Conservation (phyloP, 2,329 filamentous ascomycete species). For the Phaeosphaeriaceae sp. region DNA sequence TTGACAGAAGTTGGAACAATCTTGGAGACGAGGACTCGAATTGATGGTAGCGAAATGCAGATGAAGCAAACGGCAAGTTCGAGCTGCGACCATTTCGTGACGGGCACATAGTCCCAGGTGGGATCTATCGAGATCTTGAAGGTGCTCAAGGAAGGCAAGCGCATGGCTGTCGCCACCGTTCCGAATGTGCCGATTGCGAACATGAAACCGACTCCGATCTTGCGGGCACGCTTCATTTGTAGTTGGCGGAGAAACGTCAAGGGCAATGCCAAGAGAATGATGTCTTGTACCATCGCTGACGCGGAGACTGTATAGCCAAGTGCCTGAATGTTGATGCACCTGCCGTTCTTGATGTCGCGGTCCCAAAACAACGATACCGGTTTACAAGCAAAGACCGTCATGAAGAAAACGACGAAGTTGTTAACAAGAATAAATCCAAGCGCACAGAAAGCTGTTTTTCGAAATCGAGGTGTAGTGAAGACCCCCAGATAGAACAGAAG, state of each 20-base stretch:
- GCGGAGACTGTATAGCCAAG: conserved; percentile 28
- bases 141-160: conserved; percentile 22
- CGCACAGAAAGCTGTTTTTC: conserved; percentile 15
- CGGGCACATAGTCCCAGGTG: conserved; percentile 29
- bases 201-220: conserved; percentile 30
- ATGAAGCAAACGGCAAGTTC: conserved; percentile 21
- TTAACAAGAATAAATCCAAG: conserved; percentile 20
- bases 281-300: conserved; percentile 25
- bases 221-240: conserved; percentile 22
- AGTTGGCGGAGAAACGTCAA: conserved; percentile 21
- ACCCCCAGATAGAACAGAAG: conserved; percentile 34
- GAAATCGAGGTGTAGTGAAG: conserved; percentile 23
- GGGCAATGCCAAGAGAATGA: conserved; percentile 30
- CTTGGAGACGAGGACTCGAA: conserved; percentile 20
- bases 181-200: conserved; percentile 28
- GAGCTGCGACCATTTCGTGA: conserved; percentile 29
- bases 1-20: neutral
- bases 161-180: conserved; percentile 14
- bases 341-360: conserved; percentile 30
- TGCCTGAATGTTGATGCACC: conserved; percentile 26
- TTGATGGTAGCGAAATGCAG: conserved; percentile 23
- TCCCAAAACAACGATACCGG: conserved; percentile 32
- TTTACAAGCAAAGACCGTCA: conserved; percentile 27
- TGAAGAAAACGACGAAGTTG: conserved; percentile 20
- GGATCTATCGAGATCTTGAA: conserved; percentile 32